Evolutionary conservation across 768 basidiomycete genomes (phyloP), one percentile per base, ranked within the genome.

Genomic region (Lyophyllum semitale): DNA sequence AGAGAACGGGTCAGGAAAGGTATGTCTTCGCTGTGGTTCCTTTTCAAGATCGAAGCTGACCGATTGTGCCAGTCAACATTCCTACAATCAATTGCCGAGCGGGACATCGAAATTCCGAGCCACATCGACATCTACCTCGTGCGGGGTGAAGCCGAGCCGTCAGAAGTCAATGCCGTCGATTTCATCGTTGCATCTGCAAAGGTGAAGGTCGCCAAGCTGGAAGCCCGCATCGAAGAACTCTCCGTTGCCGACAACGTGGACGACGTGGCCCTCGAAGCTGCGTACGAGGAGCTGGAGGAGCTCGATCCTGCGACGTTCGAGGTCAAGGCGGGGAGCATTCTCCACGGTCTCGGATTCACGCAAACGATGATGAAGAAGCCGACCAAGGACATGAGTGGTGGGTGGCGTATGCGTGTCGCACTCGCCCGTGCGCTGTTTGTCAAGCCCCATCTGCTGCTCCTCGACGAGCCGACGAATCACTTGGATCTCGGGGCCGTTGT

Each of bases 121-220:
- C 95, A 99, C 74, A 90, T 99, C 70, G 96, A 99, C 71, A 96
- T 98, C 72, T 97, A 98, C 78, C 88, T 98, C 62, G 96, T 99
- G 54, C 77, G 88, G 23, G 95, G 96, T 58, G 96, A 98, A 70
- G 96, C 93, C 1, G 96, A 98, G 64, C 96, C 96, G 1, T 89
- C 93, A 13, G 91, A 97, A 1, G 84, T 91, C 61, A 98, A 96
- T 68, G 97, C 96, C n/a, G 75, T 98, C 55, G 96, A 98, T 68
- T 99, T 92, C 77, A 98, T 98, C 75, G 82, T 98, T 67, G 84
- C 85, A 23, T 96, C 93, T 11, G 96, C 97, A 30, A 89, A 81
- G 67, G 88, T 85, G 59, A 98, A 98, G 77, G 96, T 98, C 26
- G 93, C 93, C 22, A 85, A 86, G 57, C 84, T 99, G 55, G 96